phyloP scores from a whole-genome alignment of 805 yeast species.

The Kuraishia cidri region DNA sequence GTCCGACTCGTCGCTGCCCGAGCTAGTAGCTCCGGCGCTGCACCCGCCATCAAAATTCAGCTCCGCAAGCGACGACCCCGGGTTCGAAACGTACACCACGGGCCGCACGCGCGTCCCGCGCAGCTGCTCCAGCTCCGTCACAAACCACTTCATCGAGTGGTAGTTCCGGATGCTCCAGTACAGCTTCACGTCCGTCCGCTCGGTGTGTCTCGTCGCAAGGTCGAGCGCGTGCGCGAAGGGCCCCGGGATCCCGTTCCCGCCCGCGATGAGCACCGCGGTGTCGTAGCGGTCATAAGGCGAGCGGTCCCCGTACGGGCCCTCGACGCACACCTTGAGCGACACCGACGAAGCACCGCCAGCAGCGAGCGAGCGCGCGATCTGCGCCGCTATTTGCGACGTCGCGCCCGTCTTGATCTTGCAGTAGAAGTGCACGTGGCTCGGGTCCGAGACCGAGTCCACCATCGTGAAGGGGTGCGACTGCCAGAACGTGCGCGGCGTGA shows the following conservation, averaged over 20 bases:
- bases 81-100: slow-evolving; percentile 17
- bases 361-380: slow-evolving; percentile 21
- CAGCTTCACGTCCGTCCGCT: slow-evolving; percentile 30
- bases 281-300: slow-evolving; percentile 40
- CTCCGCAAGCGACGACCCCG: slow-evolving; percentile 4
- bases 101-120: slow-evolving; percentile 20
- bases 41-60: no score
- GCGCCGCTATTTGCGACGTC: slow-evolving; percentile 32
- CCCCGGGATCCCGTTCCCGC: slow-evolving; percentile 72
- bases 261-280: slow-evolving; percentile 53
- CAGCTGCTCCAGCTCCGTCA: slow-evolving; percentile 28
- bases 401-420: slow-evolving; percentile 49
- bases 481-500: slow-evolving; percentile 45
- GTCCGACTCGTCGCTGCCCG: background rate
- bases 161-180: slow-evolving; percentile 58
- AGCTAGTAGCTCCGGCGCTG: background rate
- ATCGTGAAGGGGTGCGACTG: slow-evolving; percentile 73
- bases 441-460: slow-evolving; percentile 16
- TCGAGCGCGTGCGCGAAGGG: slow-evolving; percentile 26
- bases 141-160: slow-evolving; percentile 40
- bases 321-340: slow-evolving; percentile 30
- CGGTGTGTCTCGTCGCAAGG: slow-evolving; percentile 15
- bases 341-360: slow-evolving; percentile 16
- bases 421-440: slow-evolving; percentile 1
- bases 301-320: slow-evolving; percentile 65